phyloP scores from a whole-genome alignment of 306 rosid genomes.

The Cyclanthera cordifolia region DNA sequence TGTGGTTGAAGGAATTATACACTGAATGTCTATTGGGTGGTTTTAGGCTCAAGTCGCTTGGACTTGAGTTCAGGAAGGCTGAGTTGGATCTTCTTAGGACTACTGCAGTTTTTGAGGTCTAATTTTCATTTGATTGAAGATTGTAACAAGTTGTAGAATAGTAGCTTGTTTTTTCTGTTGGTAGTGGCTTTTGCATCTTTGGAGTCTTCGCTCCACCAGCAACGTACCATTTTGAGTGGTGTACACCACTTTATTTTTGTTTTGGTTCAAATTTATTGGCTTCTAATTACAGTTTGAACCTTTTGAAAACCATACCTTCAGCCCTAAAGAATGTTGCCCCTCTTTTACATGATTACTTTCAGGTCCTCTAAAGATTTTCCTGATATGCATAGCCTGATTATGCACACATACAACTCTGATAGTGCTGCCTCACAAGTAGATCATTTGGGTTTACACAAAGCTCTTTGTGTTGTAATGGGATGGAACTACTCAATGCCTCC shows the following conservation, averaged over 20 bases:
- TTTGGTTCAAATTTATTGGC: conserved; percentile 30
- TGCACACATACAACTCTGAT: conserved; percentile 82
- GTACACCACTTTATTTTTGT: conserved; percentile 25
- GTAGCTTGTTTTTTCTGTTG: background rate
- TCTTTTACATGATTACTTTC: conserved; percentile 64
- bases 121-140: background rate
- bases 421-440: conserved; percentile 61
- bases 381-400: conserved; percentile 78
- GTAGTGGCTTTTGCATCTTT: background rate
- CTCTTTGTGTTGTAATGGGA: conserved; percentile 91
- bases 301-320: background rate
- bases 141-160: background rate
- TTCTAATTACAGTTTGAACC: conserved; percentile 12
- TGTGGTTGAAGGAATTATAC: no score
- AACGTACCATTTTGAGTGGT: conserved; percentile 9
- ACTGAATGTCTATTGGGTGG: no score
- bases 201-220: background rate
- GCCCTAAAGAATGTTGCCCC: conserved; percentile 50
- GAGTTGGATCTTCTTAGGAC: no score
- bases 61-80: no score
- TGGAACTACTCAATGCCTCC: conserved; percentile 83
- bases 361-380: conserved; percentile 91
- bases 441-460: conserved; percentile 96
- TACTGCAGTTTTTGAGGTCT: background rate
- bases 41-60: no score